Evolutionary conservation across 345 rosid species (phyloP), one percentile per base, ranked within the genome.

Genomic region (Arabidopsis arenosa): DNA sequence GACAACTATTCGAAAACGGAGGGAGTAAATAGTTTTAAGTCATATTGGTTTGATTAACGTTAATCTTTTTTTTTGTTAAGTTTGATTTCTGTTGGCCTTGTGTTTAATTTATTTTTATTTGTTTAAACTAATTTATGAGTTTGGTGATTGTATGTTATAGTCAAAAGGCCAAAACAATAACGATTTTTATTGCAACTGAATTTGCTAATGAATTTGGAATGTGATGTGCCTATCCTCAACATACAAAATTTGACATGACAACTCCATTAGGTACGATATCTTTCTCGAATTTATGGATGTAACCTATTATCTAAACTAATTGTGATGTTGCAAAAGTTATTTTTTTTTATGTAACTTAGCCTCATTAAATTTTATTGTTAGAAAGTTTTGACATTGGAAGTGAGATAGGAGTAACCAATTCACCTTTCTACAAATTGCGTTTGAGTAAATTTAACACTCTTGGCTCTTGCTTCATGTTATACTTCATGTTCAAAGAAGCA

Each of bases 21-120:
- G n/a, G n/a, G n/a, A n/a, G n/a, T n/a, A n/a, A n/a, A n/a, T n/a
- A n/a, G n/a, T n/a, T n/a, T n/a, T n/a, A n/a, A n/a, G n/a, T n/a
- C n/a, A n/a, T n/a, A n/a, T n/a, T n/a, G n/a, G n/a, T n/a, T 52
- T 72, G 45, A 10, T 51, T 52, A 52, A 62, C 36, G 23, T 73
- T 62, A 28, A 28, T 43, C 77, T 54, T 55, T 59, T 23, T 54
- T 55, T 59, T 23, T 36, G n/a, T 47, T 18, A 43, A 13, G 26
- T 37, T 37, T 13, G n/a, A 37, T 67, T 21, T 12, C 14, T 52
- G 44, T 21, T 52, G 26, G n/a, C 9, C 21, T 15, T 61, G 17
- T 47, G 9, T 37, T 36, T 35, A 15, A 13, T 17, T 17, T 7
- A 35, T 7, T 35, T 35, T 35, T 35, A 6, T 35, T 35, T 35